A percentile compares a stretch with the other conserved stretches of the same genome.
These are phyloP conservation scores for Russula olivacea DNA, from an alignment of 768 basidiomycete species.

Conservation along the genomic window DNA sequence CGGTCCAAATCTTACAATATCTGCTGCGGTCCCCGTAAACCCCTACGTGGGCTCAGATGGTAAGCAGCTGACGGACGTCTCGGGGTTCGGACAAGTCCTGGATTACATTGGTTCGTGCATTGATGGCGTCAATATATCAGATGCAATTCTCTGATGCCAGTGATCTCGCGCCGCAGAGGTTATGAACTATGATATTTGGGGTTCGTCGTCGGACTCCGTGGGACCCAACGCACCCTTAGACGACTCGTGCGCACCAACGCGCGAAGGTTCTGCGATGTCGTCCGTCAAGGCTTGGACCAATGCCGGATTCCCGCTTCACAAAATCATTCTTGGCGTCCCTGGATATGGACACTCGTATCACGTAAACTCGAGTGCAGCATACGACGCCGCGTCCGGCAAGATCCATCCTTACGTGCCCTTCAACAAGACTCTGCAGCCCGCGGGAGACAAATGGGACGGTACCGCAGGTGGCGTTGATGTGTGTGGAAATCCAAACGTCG, in stretches of 20 bases:
- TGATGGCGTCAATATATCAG: neutral
- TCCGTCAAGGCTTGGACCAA: conserved; percentile 69
- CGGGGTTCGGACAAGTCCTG: conserved; percentile 62
- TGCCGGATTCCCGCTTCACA: conserved; percentile 69
- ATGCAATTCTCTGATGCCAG: neutral
- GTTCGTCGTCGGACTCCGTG: conserved; percentile 45
- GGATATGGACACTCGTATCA: conserved; percentile 73
- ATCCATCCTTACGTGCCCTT: conserved; percentile 22
- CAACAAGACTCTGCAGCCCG: conserved; percentile 18
- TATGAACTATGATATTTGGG: conserved; percentile 69
- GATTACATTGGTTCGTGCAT: conserved; percentile 44
- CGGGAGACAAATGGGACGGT: conserved; percentile 46
- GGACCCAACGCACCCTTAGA: conserved; percentile 88
- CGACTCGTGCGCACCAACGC: conserved; percentile 61
- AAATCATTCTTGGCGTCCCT: conserved; percentile 82
- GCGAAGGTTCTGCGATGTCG: conserved; percentile 69
- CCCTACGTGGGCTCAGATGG: conserved; percentile 47
- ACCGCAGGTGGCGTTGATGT: conserved; percentile 40
- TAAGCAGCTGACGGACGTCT: conserved; percentile 59
- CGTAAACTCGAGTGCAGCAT: conserved; percentile 36
- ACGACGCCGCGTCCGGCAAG: conserved; percentile 26
- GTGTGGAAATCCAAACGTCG: conserved; percentile 50
- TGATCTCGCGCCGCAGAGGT: conserved; percentile 31
- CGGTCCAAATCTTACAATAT: conserved; percentile 53
- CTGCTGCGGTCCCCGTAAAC: conserved; percentile 44